Percentiles rank a stretch among this genome's conserved stretches.
Conservation (phyloP, 495 filamentous ascomycete genomes). For the Penicillium turbatum region DNA sequence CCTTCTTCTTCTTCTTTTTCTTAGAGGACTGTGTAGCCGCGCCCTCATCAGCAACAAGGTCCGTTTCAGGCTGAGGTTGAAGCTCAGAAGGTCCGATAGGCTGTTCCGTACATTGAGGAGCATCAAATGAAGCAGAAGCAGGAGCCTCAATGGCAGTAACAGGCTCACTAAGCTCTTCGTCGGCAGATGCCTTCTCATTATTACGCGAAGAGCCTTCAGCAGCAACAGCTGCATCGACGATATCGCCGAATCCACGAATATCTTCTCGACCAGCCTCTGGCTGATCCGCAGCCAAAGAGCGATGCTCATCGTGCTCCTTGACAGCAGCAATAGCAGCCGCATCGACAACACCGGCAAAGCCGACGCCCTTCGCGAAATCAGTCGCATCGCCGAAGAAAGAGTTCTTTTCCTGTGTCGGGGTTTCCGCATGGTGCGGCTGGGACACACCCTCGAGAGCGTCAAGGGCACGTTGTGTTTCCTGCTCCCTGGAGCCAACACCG, state of each 20-base stretch:
- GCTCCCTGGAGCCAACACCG: constrained; percentile 5
- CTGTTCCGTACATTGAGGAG: constrained; percentile 2
- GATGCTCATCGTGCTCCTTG: constrained; percentile 5
- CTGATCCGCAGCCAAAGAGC: not conserved
- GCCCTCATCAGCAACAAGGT: constrained; percentile 14
- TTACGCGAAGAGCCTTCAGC: not conserved
- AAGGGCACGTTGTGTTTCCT: constrained; percentile 11
- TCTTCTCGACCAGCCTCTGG: not conserved
- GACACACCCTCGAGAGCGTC: not conserved
- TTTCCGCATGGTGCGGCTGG: constrained; percentile 5
- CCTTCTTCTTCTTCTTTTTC: constrained; percentile 39
- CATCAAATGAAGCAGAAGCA: not conserved
- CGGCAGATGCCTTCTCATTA: not conserved
- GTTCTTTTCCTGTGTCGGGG: constrained; percentile 21
- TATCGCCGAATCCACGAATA: constrained; percentile 16
- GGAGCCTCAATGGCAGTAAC: constrained; percentile 18
- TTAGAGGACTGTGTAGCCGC: constrained; percentile 20
- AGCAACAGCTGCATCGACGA: constrained; percentile 30
- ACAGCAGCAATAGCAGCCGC: constrained; percentile 27
- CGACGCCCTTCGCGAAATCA: constrained; percentile 10
- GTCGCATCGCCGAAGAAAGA: not conserved
- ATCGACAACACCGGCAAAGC: constrained; percentile 26
- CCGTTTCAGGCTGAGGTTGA: constrained; percentile 8
- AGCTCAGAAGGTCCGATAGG: constrained; percentile 3
- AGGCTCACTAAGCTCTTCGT: constrained; percentile 13